Base-by-base conservation (phyloP, 345 rosid genomes). In the Sonneratia alba region DNA sequence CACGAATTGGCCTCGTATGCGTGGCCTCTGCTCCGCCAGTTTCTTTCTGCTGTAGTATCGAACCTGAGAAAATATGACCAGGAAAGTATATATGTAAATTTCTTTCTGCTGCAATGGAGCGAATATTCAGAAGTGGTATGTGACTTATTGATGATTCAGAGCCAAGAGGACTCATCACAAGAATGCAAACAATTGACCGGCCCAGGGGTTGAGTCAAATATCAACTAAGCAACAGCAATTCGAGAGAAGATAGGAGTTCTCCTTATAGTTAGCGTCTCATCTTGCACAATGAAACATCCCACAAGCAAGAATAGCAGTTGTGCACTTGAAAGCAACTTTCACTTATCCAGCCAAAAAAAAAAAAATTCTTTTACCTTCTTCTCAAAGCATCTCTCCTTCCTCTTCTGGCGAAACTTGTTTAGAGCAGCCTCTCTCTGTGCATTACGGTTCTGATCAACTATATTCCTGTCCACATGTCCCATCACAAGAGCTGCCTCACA, bases 341-440 rank as follows among this genome's bases (percentile, higher is more conserved):
- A 37, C 34, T 77, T 42, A 42, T 4, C 45, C 45, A 42, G 45
- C 45, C 6, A 42, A 42, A 42, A 9, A 42, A 42, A 42, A 42
- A 9, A 42, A 42, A 42, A 74, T 70, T 22, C 34, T 34, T 24
- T 77, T 79, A 83, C 89, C 87, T 84, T 86, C 77, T 84, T 86
- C 74, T 81, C 83, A 45, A 83, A 86, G 82, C 89, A 88, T 74
- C 89, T 72, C 67, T 88, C 80, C 72, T 86, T 88, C 72, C 89
- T 83, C 79, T 87, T 86, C 79, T 77, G 85, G 53, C 88, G 87
- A 76, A 86, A 88, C 74, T 88, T 86, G 73, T 75, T 72, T 70
- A 86, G 68, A 40, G 88, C 89, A 68, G 87, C 89, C 74, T 84
- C 89, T 83, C 88, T 84, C 45, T 65, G 85, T 36, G 83, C 56